Percentiles rank a stretch among this genome's conserved stretches.
Evolutionary conservation across 345 rosid genomes (phyloP).

Genomic region (Salix dunnii): DNA sequence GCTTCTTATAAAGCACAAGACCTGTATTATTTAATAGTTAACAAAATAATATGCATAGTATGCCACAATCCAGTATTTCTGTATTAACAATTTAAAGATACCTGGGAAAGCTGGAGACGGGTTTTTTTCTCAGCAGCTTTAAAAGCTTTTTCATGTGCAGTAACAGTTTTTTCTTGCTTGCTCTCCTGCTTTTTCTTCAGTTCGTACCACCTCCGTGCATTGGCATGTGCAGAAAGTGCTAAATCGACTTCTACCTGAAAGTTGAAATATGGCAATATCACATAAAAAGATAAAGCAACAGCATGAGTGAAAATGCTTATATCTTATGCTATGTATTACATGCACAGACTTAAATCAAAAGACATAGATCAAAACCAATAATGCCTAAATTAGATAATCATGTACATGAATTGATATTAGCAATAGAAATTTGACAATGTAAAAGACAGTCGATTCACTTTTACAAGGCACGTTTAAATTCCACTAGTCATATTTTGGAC

Average conservation of each 20-base stretch:
- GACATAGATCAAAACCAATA: background rate
- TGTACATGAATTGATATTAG: background rate
- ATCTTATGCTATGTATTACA: background rate
- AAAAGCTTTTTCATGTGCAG: conserved; percentile 94
- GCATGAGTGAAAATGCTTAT: background rate
- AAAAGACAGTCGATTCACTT: background rate
- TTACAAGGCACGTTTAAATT: background rate
- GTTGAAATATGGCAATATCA: background rate
- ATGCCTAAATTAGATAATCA: background rate
- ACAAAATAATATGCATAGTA: conserved; percentile 1
- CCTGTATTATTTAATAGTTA: background rate
- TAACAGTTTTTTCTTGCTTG: conserved; percentile 90
- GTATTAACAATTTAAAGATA: conserved; percentile 21
- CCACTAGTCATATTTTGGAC: background rate
- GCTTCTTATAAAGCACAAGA: background rate
- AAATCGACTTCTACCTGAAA: conserved; percentile 91
- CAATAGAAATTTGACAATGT: conserved; percentile 1
- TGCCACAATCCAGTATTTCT: conserved; percentile 1
- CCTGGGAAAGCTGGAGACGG: conserved; percentile 90
- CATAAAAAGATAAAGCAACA: background rate
- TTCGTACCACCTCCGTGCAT: conserved; percentile 93
- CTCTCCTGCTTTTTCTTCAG: conserved; percentile 89
- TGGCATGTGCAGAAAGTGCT: conserved; percentile 93
- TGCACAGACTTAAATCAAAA: background rate
- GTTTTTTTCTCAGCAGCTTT: conserved; percentile 97